Conservation (phyloP, 768 basidiomycete species). For the Galerina sulciceps region DNA sequence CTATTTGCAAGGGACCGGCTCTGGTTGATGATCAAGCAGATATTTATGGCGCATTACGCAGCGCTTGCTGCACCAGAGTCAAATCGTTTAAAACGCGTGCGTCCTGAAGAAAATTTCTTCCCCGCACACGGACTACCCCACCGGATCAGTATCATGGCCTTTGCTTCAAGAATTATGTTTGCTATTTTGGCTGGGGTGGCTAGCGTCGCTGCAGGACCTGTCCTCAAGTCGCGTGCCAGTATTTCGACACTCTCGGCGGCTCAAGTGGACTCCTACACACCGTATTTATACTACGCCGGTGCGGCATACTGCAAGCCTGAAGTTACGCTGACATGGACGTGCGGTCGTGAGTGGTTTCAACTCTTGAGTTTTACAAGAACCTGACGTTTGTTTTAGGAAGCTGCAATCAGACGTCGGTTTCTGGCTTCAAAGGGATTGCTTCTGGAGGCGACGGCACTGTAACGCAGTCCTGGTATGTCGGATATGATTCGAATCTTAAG, state of each 20-base stretch:
- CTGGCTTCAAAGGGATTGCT: slow-evolving; percentile 44
- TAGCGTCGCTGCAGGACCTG: too few relatives aligned
- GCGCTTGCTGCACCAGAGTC: too few relatives aligned
- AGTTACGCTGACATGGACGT: slow-evolving; percentile 50
- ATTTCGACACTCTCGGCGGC: slow-evolving; percentile 13
- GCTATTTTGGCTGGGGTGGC: too few relatives aligned
- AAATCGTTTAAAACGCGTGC: too few relatives aligned
- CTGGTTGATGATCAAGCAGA: too few relatives aligned
- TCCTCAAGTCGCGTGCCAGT: background rate
- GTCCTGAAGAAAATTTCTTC: too few relatives aligned
- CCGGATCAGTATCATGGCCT: too few relatives aligned
- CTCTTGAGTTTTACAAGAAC: background rate
- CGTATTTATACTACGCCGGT: slow-evolving; percentile 54
- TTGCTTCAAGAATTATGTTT: too few relatives aligned
- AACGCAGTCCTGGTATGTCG: slow-evolving; percentile 40
- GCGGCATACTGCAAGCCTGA: slow-evolving; percentile 37
- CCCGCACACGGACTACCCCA: too few relatives aligned
- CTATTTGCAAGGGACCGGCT: too few relatives aligned
- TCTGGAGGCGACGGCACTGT: slow-evolving; percentile 47
- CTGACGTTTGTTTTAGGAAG: slow-evolving; percentile 29
- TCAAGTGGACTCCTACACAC: slow-evolving; percentile 34
- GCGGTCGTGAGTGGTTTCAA: slow-evolving; percentile 44
- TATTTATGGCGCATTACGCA: too few relatives aligned
- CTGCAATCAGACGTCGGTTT: slow-evolving; percentile 37
- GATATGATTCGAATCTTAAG: background rate